These are phyloP conservation scores for Pythium coloratum DNA, from an alignment of 352 stramenopile species.

Conservation along the genomic window DNA sequence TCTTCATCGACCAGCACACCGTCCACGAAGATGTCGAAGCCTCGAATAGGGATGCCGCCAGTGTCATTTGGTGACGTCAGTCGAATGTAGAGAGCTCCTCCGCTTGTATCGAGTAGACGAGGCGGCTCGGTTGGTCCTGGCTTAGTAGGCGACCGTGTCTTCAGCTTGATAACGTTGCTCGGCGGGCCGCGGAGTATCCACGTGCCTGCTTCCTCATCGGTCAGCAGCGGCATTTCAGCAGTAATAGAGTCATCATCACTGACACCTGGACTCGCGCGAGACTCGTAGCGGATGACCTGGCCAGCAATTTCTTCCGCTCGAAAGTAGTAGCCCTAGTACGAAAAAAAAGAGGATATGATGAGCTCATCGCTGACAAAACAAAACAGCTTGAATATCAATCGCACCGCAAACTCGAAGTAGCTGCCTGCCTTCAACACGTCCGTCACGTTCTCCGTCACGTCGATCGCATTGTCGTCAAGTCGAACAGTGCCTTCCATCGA, in stretches of 20 bases:
- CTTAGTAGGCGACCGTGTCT: constrained; percentile 31
- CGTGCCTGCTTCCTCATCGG: background rate
- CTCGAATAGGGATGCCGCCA: constrained; percentile 34
- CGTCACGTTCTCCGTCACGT: constrained; percentile 14
- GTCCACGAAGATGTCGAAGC: constrained; percentile 26
- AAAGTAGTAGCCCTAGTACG: constrained; percentile 45
- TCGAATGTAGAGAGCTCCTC: constrained; percentile 41
- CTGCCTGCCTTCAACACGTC: background rate
- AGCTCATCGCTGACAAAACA: background rate
- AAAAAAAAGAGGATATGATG: background rate
- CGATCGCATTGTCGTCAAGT: constrained; percentile 29
- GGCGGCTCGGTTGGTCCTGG: constrained; percentile 33
- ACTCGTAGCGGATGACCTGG: constrained; percentile 11
- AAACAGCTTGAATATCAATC: background rate
- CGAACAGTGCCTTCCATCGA: constrained; percentile 29
- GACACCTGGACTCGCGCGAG: background rate
- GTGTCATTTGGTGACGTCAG: constrained; percentile 60
- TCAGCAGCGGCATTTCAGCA: constrained; percentile 12
- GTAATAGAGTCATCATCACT: background rate
- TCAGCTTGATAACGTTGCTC: constrained; percentile 35
- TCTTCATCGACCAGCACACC: constrained; percentile 12
- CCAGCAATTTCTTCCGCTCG: constrained; percentile 16
- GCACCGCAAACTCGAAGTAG: constrained; percentile 58
- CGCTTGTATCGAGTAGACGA: constrained; percentile 33
- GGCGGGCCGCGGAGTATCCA: constrained; percentile 32